Conservation (phyloP, 78 protist species). For the Dictyostelium firmibasis region DNA sequence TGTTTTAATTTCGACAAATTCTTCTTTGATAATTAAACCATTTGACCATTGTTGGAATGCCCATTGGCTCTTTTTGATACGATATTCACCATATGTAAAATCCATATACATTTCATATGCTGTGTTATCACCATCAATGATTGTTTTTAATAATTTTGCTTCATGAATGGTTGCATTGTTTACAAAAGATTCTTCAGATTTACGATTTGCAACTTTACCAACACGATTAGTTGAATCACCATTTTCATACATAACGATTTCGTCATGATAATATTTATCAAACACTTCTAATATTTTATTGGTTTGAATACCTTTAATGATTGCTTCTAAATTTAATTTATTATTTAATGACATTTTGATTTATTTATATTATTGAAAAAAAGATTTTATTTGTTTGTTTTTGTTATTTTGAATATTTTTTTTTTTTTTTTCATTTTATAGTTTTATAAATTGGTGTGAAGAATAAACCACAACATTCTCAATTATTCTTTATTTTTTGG, state of each 20-base stretch:
- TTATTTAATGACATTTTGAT: too few relatives aligned
- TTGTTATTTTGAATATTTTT: too few relatives aligned
- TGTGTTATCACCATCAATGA: not conserved
- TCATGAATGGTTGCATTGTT: slow-evolving; percentile 8
- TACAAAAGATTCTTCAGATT: slow-evolving; percentile 24
- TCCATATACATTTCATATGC: not conserved
- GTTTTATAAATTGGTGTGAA: too few relatives aligned
- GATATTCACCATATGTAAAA: not conserved
- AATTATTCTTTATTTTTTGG: too few relatives aligned
- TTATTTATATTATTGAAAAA: too few relatives aligned
- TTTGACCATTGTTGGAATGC: not conserved
- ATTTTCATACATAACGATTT: slow-evolving; percentile 23
- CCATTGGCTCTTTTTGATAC: not conserved
- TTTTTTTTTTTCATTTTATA: too few relatives aligned
- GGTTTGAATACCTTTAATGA: too few relatives aligned
- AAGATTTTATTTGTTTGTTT: too few relatives aligned
- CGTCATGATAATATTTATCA: not conserved
- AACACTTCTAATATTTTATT: not conserved
- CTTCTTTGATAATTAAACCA: slow-evolving; percentile 34
- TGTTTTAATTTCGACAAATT: not conserved
- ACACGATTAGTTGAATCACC: slow-evolving; percentile 58
- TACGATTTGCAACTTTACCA: slow-evolving; percentile 32
- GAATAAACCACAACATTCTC: too few relatives aligned
- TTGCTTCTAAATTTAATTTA: too few relatives aligned
- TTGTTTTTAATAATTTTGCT: not conserved